Percentiles rank a stretch among this genome's conserved stretches.
Conservation (phyloP, 1,284 basidiomycete genomes). For the Chalciporus piperatoides region DNA sequence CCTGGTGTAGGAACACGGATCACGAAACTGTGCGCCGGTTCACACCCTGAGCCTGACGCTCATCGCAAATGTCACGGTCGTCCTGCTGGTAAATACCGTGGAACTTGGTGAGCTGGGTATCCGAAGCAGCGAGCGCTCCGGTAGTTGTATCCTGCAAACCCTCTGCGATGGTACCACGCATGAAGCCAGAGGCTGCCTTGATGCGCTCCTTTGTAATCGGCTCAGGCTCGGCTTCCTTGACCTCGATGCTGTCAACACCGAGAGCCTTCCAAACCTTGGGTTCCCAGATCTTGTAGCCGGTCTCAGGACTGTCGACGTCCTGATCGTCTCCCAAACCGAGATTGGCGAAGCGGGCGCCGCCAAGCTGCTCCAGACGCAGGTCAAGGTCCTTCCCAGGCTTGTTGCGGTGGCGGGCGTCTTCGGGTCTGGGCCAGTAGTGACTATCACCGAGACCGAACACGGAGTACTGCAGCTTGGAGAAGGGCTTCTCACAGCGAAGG, state of each 20-base stretch:
- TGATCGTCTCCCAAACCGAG: slow-evolving; percentile 96
- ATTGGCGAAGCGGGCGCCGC: slow-evolving; percentile 67
- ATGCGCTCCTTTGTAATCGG: slow-evolving; percentile 99
- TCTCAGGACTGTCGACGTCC: slow-evolving; percentile 94
- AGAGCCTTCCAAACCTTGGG: slow-evolving; percentile 91
- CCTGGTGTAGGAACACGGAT: slow-evolving; percentile 96
- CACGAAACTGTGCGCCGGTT: slow-evolving; percentile 99
- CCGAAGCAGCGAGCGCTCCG: slow-evolving; percentile 85
- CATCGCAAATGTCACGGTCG: slow-evolving; percentile 97
- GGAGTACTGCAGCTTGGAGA: slow-evolving; percentile 67
- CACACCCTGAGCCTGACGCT: slow-evolving; percentile 91
- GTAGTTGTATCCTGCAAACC: slow-evolving; percentile 87
- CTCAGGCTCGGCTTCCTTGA: slow-evolving; percentile 92
- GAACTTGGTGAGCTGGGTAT: slow-evolving; percentile 98
- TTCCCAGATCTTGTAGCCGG: slow-evolving; percentile 96
- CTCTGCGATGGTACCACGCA: slow-evolving; percentile 93
- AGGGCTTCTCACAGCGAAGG: slow-evolving; percentile 50
- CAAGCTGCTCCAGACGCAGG: slow-evolving; percentile 70
- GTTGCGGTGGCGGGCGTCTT: slow-evolving; percentile 98
- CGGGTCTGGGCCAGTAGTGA: slow-evolving; percentile 98
- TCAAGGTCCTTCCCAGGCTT: slow-evolving; percentile 94
- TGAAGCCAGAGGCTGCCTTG: slow-evolving; percentile 94
- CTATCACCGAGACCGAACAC: slow-evolving; percentile 98
- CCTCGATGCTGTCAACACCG: slow-evolving; percentile 88
- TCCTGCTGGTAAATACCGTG: slow-evolving; percentile 98